These are phyloP conservation scores for Alternaria sp. DNA, from an alignment of 2,329 filamentous ascomycete species.

Conservation along the genomic window DNA sequence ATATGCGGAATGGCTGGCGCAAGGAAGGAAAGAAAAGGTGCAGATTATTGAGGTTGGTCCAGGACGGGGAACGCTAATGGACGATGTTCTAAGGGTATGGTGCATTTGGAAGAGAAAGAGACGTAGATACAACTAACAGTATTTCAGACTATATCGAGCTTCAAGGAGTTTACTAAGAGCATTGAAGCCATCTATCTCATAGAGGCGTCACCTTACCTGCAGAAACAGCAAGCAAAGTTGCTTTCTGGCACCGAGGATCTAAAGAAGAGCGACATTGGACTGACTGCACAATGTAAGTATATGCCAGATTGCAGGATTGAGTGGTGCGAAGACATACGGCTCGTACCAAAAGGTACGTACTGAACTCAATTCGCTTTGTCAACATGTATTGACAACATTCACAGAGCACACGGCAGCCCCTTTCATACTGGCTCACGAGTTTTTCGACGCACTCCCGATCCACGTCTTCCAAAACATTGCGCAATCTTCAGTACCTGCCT, in stretches of 20 bases:
- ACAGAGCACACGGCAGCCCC: conserved; percentile 75
- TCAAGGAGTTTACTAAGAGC: conserved; percentile 76
- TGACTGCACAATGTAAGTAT: conserved; percentile 78
- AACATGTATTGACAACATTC: conserved; percentile 25
- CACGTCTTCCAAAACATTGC: conserved; percentile 87
- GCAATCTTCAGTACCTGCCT: conserved; percentile 49
- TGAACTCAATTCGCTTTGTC: conserved; percentile 12
- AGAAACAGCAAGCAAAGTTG: conserved; percentile 78
- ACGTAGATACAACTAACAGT: conserved; percentile 20
- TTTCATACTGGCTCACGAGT: conserved; percentile 96
- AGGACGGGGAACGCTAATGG: conserved; percentile 94
- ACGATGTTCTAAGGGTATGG: conserved; percentile 87
- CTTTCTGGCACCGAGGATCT: conserved; percentile 78
- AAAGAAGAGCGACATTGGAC: conserved; percentile 75
- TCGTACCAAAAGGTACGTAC: conserved; percentile 73
- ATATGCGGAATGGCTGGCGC: conserved; percentile 94
- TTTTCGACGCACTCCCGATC: conserved; percentile 97
- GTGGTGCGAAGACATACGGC: conserved; percentile 89
- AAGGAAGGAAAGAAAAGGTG: conserved; percentile 77
- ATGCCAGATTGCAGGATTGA: conserved; percentile 73
- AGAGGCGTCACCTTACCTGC: conserved; percentile 84
- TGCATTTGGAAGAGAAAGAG: neutral
- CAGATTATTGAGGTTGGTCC: conserved; percentile 95
- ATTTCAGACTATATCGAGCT: conserved; percentile 78
- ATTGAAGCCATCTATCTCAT: conserved; percentile 93